Evolutionary conservation across 306 rosid genomes (phyloP).

Genomic region (Rosa multiflora): DNA sequence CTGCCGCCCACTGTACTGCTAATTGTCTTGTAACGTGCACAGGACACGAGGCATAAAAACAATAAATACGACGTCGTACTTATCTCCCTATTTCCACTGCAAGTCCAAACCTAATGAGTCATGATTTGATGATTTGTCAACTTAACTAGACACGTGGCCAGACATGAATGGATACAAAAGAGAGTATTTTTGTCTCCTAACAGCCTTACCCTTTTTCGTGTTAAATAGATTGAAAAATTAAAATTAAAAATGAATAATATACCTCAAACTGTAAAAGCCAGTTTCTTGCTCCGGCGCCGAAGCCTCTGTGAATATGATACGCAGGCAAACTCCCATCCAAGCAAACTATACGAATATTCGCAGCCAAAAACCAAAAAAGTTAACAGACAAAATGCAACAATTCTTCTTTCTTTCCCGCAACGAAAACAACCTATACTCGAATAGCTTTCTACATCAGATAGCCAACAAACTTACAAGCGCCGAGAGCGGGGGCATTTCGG

Average conservation of each 20-base stretch:
- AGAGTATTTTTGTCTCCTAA: not conserved
- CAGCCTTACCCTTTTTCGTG: not conserved
- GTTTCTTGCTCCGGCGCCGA: slow-evolving; percentile 69
- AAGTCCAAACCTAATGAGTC: not conserved
- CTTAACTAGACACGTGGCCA: not conserved
- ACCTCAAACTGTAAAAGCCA: slow-evolving; percentile 98
- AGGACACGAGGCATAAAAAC: slow-evolving; percentile 1
- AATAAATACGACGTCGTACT: slow-evolving; percentile 12
- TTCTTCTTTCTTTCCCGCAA: not conserved
- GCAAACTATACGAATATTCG: slow-evolving; percentile 49
- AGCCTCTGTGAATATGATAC: slow-evolving; percentile 79
- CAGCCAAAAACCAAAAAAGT: not conserved
- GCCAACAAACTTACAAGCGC: slow-evolving; percentile 62
- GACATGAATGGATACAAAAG: not conserved
- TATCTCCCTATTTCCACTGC: not conserved
- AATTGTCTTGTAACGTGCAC: slow-evolving; percentile 8
- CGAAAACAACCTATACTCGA: not conserved
- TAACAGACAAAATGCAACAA: not conserved
- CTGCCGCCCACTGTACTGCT: not conserved
- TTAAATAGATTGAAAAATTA: not conserved
- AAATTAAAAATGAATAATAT: not conserved
- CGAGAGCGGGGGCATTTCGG: slow-evolving; percentile 46
- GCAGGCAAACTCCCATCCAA: slow-evolving; percentile 98
- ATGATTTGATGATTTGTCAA: not conserved
- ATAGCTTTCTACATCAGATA: not conserved